A percentile compares a stretch with the other conserved stretches of the same genome.
Conservation (phyloP, 1,284 basidiomycete genomes). For the Trichosporon sp. region DNA sequence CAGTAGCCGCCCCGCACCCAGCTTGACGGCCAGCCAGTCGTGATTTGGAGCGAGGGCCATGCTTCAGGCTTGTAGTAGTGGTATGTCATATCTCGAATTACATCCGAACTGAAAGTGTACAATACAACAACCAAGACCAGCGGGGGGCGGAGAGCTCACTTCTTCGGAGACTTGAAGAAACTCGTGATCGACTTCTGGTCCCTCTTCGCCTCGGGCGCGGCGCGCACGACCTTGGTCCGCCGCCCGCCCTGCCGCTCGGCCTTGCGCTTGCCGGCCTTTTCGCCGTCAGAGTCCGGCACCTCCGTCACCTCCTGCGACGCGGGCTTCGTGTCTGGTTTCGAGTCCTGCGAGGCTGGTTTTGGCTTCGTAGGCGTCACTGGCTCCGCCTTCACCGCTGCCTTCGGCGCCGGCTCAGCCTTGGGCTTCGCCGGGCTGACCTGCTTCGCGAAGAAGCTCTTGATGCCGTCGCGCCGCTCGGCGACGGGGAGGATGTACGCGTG, state of each 20-base stretch:
- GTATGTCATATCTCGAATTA: not conserved
- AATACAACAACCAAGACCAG: not conserved
- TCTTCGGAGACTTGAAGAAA: conserved; percentile 37
- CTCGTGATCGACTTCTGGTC: conserved; percentile 40
- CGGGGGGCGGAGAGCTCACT: not conserved
- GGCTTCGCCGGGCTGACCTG: conserved; percentile 48
- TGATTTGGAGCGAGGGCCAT: too few species aligned
- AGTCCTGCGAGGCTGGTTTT: not conserved
- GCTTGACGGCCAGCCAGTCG: too few species aligned
- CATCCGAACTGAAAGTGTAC: not conserved
- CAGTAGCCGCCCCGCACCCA: not conserved
- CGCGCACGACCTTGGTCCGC: conserved; percentile 35
- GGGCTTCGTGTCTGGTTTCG: not conserved
- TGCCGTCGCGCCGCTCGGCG: conserved; percentile 73
- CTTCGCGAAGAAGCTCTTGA: conserved; percentile 78
- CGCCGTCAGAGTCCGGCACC: not conserved
- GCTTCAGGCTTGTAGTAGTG: too few species aligned
- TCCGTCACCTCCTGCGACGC: conserved; percentile 1
- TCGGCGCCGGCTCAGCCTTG: not conserved
- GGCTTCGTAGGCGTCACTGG: not conserved
- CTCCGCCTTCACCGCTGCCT: conserved; percentile 5
- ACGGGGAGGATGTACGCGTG: conserved; percentile 77
- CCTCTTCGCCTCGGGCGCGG: conserved; percentile 19
- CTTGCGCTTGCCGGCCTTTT: not conserved
- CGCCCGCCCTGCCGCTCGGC: conserved; percentile 24